Evolutionary conservation across 371 early-diverging fungal genomes (phyloP), one percentile per base, ranked within the genome.

Genomic region (Mucor saturninus): DNA sequence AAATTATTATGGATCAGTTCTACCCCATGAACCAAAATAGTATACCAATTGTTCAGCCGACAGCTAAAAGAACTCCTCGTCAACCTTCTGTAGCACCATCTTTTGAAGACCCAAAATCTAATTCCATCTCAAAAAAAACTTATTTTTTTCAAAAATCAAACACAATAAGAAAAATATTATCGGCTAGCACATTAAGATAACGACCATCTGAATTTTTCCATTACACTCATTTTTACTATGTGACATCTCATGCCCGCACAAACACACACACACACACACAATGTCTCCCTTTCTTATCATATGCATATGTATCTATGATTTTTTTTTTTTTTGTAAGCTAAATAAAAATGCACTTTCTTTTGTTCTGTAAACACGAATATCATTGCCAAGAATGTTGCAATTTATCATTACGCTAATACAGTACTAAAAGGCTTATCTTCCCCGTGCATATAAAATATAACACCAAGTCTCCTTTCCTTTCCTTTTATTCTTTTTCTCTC

Each of bases 161-260:
- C 50, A 63, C 69, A 14, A 45, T 69, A 56, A 64, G 69, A 64
- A 61, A 49, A 29, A 69, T 69, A 50, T 57, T 69, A 10, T 60
- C 64, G 35, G 61, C 65, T 56, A 69, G 69, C 45, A 59, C 69
- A 21, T 51, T 69, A 48, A 69, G 69, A 61, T 69, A 39, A 60
- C 43, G 3, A 15, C 28, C 11, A 9, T 39, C 11, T 46, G n/a
- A 11, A 10, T 46, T 58, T 10, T 5, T 35, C 43, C 30, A 9
- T 21, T 57, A 26, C 51, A 30, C 31, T 30, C 51, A 10, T 42
- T 42, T 42, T n/a, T 13, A 35, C 1, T 35, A 35, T 35, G 35
- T 35, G 35, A 35, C 35, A 35, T 35, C 4, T 35, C 35, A 35
- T 35, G 35, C 35, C 35, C 35, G 3, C 45, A 43, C 45, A 43